Percentiles rank a stretch among this genome's conserved stretches.
Conservation (phyloP, 2,329 filamentous ascomycete genomes). For the Dichotomopilus funicola region DNA sequence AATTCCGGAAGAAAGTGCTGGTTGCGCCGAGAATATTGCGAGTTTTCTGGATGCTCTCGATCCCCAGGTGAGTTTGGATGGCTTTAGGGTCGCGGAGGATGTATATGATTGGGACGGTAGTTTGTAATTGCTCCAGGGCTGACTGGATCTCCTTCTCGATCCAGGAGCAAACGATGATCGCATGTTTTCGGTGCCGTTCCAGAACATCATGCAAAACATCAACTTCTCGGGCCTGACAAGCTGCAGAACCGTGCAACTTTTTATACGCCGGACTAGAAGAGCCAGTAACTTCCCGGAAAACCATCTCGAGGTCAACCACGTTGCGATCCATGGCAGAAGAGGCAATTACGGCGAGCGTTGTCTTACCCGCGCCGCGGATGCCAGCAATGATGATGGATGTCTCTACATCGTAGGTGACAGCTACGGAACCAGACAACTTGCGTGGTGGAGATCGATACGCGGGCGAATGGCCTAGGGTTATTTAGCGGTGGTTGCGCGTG, state of each 20-base stretch:
- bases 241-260: conserved; percentile 51
- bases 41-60: conserved; percentile 50
- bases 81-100: conserved; percentile 58
- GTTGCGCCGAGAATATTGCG: conserved; percentile 52
- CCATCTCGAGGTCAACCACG: conserved; percentile 61
- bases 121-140: conserved; percentile 55
- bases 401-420: conserved; percentile 46
- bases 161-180: conserved; percentile 67
- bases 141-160: conserved; percentile 58
- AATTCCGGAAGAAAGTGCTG: conserved; percentile 54
- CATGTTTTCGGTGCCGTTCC: conserved; percentile 49
- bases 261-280: conserved; percentile 57
- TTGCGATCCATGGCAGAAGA: conserved; percentile 63
- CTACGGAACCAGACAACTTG: conserved; percentile 15
- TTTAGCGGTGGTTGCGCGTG: no score
- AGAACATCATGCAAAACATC: conserved; percentile 56
- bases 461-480: conserved; percentile 15
- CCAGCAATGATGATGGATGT: conserved; percentile 68
- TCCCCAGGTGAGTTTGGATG: conserved; percentile 56
- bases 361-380: conserved; percentile 68
- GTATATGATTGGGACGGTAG: conserved; percentile 64
- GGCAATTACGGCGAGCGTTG: conserved; percentile 68
- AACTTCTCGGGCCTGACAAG: conserved; percentile 58
- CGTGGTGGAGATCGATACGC: conserved; percentile 15
- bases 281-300: conserved; percentile 59